Evolutionary conservation across 2,329 filamentous ascomycete genomes (phyloP), one percentile per base, ranked within the genome.

Genomic region (Colletotrichum cereale): DNA sequence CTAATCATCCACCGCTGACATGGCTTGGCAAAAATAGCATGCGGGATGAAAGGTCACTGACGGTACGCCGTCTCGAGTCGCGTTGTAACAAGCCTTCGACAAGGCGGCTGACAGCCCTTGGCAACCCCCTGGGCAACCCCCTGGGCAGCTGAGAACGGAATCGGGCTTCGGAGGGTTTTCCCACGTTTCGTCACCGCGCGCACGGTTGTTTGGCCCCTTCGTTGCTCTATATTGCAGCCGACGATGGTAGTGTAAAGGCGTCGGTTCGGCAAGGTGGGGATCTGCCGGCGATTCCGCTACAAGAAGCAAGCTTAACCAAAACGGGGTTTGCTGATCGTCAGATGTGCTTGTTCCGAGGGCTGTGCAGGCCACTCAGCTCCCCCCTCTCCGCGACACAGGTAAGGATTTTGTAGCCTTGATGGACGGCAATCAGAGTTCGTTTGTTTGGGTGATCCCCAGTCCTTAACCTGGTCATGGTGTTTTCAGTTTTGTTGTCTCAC

Each of bases 271-370:
- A 31, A 62, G 24, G 63, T 50, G 57, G 62, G 65, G 60, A 69
- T 69, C 65, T 72, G 58, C 69, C 66, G 58, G 65, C 21, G 21
- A 58, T 48, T 26, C 60, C 60, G 67, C 66, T 31, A 44, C 44
- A 48, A 47, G 31, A 68, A 69, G 65, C 69, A 69, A 72, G 60
- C 65, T 69, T 69, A 64, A 64, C 65, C 65, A 72, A 64, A 69
- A 48, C 58, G 26, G 53, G 65, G 5, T 50, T 40, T 14, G 58
- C 53, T 58, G 69, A 69, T 56, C 53, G 21, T 48, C 44, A 57
- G 29, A 34, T 42, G 60, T 69, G 68, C 66, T 64, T 53, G 58
- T 47, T 62, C 52, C 60, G 65, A 63, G 44, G 68, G 64, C 68
- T 62, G 64, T 71, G 64, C 64, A 53, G 42, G 29, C 58, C 31